Conservation (phyloP, 2,329 filamentous ascomycete genomes). For the Alternaria consortialis region DNA sequence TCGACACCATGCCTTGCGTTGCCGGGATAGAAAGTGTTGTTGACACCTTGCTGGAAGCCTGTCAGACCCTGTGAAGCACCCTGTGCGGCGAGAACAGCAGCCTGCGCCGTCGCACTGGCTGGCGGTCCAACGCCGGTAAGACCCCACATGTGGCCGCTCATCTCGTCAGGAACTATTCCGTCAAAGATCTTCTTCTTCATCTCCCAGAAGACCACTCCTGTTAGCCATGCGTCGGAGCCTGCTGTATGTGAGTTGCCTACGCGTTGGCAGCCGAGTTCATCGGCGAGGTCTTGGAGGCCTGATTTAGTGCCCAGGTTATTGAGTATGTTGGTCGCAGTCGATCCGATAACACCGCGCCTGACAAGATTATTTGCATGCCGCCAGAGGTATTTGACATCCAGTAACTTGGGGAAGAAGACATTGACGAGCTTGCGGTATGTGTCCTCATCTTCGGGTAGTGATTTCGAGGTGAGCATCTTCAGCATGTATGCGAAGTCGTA, state of each 20-base stretch:
- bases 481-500: slow-evolving; percentile 98
- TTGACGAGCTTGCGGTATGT: slow-evolving; percentile 90
- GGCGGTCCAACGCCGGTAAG: slow-evolving; percentile 70
- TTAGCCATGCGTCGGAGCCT: slow-evolving; percentile 91
- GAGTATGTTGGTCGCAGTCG: slow-evolving; percentile 73
- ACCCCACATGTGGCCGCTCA: slow-evolving; percentile 94
- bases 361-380: slow-evolving; percentile 78
- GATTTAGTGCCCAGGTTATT: slow-evolving; percentile 89
- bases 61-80: slow-evolving; percentile 42
- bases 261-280: slow-evolving; percentile 89
- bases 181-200: slow-evolving; percentile 89
- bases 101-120: slow-evolving; percentile 65
- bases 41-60: slow-evolving; percentile 45
- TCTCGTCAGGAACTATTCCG: slow-evolving; percentile 76
- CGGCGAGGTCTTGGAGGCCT: slow-evolving; percentile 90
- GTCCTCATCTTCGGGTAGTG: slow-evolving; percentile 86
- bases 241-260: slow-evolving; percentile 90
- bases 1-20: slow-evolving; percentile 51
- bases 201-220: slow-evolving; percentile 93
- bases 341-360: slow-evolving; percentile 58
- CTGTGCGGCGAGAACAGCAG: slow-evolving; percentile 54
- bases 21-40: slow-evolving; percentile 53
- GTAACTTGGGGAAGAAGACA: slow-evolving; percentile 90
- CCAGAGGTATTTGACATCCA: slow-evolving; percentile 97
- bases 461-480: slow-evolving; percentile 86